Base-by-base conservation (phyloP, 2,329 filamentous ascomycete genomes). In the Sporothrix humicola region DNA sequence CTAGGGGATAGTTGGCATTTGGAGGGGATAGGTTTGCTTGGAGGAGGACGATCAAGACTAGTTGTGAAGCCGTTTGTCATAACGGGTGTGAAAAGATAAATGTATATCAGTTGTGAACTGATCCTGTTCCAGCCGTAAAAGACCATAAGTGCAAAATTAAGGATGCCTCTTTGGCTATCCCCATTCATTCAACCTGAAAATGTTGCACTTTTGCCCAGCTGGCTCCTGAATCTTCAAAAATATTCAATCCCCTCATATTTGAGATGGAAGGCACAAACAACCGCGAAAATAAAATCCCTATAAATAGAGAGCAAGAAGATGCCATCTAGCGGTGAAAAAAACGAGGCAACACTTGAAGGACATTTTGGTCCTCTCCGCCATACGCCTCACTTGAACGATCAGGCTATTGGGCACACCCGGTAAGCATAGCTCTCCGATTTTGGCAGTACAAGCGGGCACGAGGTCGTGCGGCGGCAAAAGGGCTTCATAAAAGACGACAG, bases 1-100 rank as follows among this genome's bases (percentile, higher is more conserved):
- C 58, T 23, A 54, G 58, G 46, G 70, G 61, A 66, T 48, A 20
- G 46, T 48, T 9, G 59, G n/a, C 59, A 7, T 44, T 46, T 46
- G 37, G 59, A 65, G 59, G 59, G 59, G 59, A 44, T 37, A 58
- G 61, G 9, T 7, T 17, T 59, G 31, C n/a, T 56, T 54, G 56
- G 68, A 48, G 66, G 71, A 61, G 66, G 58, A 26, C 54, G 65
- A 66, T 70, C 58, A 59, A 71, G 44, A 42, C 59, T 59, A 65
- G 46, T 56, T 61, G 48, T 48, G 58, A 61, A 56, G 69, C 44
- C 56, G 65, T 68, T 69, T 74, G 73, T 63, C 69, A 72, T 69
- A 74, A 61, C 20, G 69, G 37, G 54, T 48, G 42, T 50, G 46
- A 37, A 71, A 37, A 54, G 61, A 56, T 23, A 69, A 44, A n/a